Conservation (phyloP, 139 green algal species). For the Astrephomene gubernaculifera region DNA sequence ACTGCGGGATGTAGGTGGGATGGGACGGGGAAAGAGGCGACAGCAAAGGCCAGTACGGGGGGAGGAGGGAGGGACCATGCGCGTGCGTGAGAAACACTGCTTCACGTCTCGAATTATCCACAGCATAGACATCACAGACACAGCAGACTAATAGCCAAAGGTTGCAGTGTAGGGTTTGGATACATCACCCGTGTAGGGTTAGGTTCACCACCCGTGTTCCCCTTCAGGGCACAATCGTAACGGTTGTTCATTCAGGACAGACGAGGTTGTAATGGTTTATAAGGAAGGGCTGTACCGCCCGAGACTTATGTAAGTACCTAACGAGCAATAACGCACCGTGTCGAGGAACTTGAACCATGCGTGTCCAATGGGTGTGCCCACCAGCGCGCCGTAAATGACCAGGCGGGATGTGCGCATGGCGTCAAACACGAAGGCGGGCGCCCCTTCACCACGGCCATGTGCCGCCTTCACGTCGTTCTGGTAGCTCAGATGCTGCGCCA, state of each 20-base stretch:
- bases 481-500: constrained; percentile 53
- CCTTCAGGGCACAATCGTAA: too few relatives aligned
- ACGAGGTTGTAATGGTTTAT: too few relatives aligned
- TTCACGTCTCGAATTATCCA: too few relatives aligned
- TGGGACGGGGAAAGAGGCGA: neutral
- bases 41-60: neutral
- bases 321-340: too few relatives aligned
- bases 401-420: constrained; percentile 35
- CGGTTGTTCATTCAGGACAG: too few relatives aligned
- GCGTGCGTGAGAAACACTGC: neutral
- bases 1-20: neutral
- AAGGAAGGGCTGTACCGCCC: too few relatives aligned
- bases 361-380: constrained; percentile 56
- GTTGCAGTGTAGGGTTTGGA: too few relatives aligned
- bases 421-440: constrained; percentile 43
- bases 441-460: neutral
- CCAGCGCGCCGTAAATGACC: constrained; percentile 48
- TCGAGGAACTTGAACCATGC: constrained; percentile 54
- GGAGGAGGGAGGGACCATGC: neutral
- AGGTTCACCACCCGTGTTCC: too few relatives aligned
- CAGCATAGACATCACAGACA: too few relatives aligned
- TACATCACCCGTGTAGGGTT: too few relatives aligned
- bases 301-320: too few relatives aligned
- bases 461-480: neutral
- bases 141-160: too few relatives aligned